Evolutionary conservation across 129 eudicot species (phyloP).

Genomic region (Centella asiatica): DNA sequence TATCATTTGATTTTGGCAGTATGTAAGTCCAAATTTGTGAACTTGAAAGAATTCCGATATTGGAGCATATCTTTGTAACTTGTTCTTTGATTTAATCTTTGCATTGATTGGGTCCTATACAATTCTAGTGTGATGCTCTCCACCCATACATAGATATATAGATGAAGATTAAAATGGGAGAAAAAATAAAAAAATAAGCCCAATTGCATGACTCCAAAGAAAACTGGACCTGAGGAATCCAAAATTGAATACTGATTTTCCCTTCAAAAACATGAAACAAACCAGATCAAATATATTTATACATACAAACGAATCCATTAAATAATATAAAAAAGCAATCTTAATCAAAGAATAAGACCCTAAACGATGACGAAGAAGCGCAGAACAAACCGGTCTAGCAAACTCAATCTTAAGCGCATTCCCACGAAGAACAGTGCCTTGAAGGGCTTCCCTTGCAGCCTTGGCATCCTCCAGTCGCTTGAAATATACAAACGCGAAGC

Average conservation of each 20-base stretch:
- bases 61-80: no score
- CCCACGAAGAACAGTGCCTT: slow-evolving; percentile 23
- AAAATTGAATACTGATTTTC: not conserved
- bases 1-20: no score
- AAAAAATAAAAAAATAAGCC: no score
- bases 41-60: no score
- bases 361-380: not conserved
- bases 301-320: not conserved
- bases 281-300: not conserved
- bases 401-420: slow-evolving; percentile 40
- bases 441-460: slow-evolving; percentile 29
- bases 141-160: no score
- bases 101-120: no score
- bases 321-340: not conserved
- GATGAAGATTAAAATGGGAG: no score
- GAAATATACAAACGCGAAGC: slow-evolving; percentile 36
- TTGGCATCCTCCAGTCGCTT: slow-evolving; percentile 29
- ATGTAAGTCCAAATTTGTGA: no score
- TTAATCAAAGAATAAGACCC: not conserved
- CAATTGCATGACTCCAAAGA: no score
- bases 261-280: not conserved
- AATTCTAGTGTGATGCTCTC: no score
- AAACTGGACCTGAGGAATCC: not conserved
- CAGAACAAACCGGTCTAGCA: slow-evolving; percentile 47
- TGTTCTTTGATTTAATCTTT: no score